Percentiles rank a stretch among this genome's conserved stretches.
Evolutionary conservation across 192 early-diverging fungal genomes (phyloP).

Genomic region (Gigaspora rosea): DNA sequence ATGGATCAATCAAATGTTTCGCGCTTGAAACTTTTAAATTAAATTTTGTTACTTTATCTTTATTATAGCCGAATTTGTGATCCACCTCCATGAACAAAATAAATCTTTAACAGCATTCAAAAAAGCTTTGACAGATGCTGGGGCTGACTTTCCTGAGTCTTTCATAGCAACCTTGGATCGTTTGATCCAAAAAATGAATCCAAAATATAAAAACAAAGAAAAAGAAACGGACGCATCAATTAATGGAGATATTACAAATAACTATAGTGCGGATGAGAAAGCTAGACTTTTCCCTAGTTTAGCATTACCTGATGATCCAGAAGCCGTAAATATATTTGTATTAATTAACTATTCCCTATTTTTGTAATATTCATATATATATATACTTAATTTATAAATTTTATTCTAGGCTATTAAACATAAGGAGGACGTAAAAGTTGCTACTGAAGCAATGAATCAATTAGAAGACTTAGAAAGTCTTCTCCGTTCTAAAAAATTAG

Average conservation of each 20-base stretch:
- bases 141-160: slow-evolving; percentile 80
- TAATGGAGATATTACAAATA: neutral
- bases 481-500: too few species aligned
- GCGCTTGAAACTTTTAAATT: neutral
- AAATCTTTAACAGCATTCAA: slow-evolving; percentile 68
- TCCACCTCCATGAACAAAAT: slow-evolving; percentile 79
- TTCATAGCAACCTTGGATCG: slow-evolving; percentile 86
- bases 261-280: neutral
- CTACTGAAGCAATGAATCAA: too few species aligned
- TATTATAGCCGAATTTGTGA: slow-evolving; percentile 84
- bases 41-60: neutral
- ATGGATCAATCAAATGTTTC: slow-evolving; percentile 17
- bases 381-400: too few species aligned
- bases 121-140: slow-evolving; percentile 62
- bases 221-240: slow-evolving; percentile 22
- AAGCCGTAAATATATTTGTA: too few species aligned
- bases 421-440: too few species aligned
- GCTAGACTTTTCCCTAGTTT: too few species aligned
- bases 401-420: too few species aligned
- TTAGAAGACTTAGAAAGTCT: too few species aligned
- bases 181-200: slow-evolving; percentile 83
- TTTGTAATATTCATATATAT: too few species aligned
- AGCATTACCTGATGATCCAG: too few species aligned
- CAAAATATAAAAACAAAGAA: slow-evolving; percentile 48
- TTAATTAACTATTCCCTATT: too few species aligned